Evolutionary conservation across 1,139 yeast species (phyloP), one percentile per base, ranked within the genome.

Genomic region (Geotrichum candidum): DNA sequence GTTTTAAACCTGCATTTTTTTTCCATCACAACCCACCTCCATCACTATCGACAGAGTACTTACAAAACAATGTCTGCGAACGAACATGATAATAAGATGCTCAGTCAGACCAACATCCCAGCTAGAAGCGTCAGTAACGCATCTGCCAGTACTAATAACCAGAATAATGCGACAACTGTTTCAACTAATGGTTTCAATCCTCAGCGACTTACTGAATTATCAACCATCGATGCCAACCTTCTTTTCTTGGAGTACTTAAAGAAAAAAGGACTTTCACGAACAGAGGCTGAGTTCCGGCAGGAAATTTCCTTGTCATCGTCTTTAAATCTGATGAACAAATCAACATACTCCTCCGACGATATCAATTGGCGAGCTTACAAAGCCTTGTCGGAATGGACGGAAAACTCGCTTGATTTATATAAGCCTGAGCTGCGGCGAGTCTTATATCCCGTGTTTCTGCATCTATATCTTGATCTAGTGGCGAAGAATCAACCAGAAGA

Each of bases 211-310:
- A 41, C 48, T n/a, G 48, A 41, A n/a, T 41, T 41, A 41, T 41
- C 48, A n/a, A 41, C 48, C 18, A n/a, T 41, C 3, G 48, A 38
- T 22, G 13, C 51, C 29, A 25, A 51, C 31, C 51, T 51, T 51
- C 41, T 56, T 33, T 98, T 94, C 46, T 79, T 94, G 70, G 99
- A 94, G 69, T 94, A 94, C 70, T 81, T 94, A 67, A 89, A 86
- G 73, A 92, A 94, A 71, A 91, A 92, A 73, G 99, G 99, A 2
- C 95, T 90, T 71, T 92, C 90, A 67, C 84, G 88, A 67, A 92
- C 98, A 0, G 99, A 94, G 73, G 91, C 97, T 3, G 90, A 91
- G 87, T 81, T 94, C 64, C 82, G 99, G 66, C 84, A 91, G 66
- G 99, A 94, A 72, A 85, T 41, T 7, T 41, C 48, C 13, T 15